These are phyloP conservation scores for Apiospora koreana DNA, from an alignment of 2,329 filamentous ascomycete genomes.

Conservation along the genomic window DNA sequence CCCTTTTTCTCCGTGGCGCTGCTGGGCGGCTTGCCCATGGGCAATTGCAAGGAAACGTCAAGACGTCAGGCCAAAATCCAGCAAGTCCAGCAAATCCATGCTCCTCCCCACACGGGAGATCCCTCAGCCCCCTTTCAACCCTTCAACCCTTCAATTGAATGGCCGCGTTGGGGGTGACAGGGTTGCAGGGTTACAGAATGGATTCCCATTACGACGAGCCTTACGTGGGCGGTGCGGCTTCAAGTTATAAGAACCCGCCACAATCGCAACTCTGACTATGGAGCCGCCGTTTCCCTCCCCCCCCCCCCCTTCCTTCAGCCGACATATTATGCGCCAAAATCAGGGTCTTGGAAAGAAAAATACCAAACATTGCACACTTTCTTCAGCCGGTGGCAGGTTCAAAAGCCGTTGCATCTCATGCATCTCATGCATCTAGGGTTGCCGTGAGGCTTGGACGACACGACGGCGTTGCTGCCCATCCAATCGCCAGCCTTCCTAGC, in stretches of 20 bases:
- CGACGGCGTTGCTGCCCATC: not conserved
- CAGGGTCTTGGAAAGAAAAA: not conserved
- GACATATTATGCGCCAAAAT: not conserved
- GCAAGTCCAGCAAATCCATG: not conserved
- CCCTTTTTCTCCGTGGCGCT: not conserved
- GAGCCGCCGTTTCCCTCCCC: not conserved
- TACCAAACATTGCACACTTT: not conserved
- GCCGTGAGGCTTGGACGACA: not conserved
- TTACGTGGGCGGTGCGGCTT: not conserved
- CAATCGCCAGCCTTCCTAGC: not conserved
- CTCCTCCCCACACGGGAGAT: conserved; percentile 1
- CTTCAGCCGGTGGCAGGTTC: not conserved
- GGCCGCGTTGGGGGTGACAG: not conserved
- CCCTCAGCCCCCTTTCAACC: not conserved
- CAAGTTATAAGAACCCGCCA: not conserved
- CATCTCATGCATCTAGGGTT: conserved; percentile 4
- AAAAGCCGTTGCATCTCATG: not conserved
- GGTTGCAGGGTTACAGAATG: too few relatives aligned
- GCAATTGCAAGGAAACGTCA: not conserved
- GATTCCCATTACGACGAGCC: conserved; percentile 7
- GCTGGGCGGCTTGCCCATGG: not conserved
- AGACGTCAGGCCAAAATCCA: not conserved
- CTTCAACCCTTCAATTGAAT: not conserved
- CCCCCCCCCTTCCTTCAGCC: not conserved
- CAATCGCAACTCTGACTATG: conserved; percentile 3